Evolutionary conservation across 2,329 filamentous ascomycete species (phyloP).

Genomic region (Tolypocladium nubicola): DNA sequence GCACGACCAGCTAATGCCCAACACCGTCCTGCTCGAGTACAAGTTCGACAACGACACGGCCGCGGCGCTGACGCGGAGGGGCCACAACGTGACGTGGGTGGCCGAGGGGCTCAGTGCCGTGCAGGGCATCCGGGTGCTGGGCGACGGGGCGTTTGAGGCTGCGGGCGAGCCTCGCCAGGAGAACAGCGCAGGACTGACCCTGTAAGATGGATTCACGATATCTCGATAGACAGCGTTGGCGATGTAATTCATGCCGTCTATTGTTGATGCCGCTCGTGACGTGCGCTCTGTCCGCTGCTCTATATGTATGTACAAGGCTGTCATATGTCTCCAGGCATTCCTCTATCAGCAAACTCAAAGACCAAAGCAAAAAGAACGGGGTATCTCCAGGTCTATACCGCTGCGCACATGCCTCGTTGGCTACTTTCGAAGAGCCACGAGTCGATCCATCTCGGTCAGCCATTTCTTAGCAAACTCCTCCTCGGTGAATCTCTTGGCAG

Average conservation of each 20-base stretch:
- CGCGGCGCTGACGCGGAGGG: slow-evolving; percentile 48
- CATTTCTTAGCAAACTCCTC: slow-evolving; percentile 74
- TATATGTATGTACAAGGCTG: background rate
- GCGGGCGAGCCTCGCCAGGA: slow-evolving; percentile 65
- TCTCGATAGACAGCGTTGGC: background rate
- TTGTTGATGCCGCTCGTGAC: background rate
- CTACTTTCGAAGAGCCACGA: slow-evolving; percentile 42
- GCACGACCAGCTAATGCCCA: slow-evolving; percentile 75
- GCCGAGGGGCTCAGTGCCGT: slow-evolving; percentile 54
- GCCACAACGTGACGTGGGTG: slow-evolving; percentile 65
- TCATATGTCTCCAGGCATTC: background rate
- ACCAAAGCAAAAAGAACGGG: slow-evolving; percentile 12
- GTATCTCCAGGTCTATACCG: slow-evolving; percentile 26
- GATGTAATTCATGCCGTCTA: background rate
- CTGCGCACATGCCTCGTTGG: slow-evolving; percentile 7
- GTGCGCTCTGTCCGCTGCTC: background rate
- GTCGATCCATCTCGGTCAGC: slow-evolving; percentile 60
- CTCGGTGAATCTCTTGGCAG: slow-evolving; percentile 78
- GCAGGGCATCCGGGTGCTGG: slow-evolving; percentile 53
- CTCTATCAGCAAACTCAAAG: background rate
- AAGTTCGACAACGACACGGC: slow-evolving; percentile 55
- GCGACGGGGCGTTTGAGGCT: slow-evolving; percentile 65
- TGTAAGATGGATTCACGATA: slow-evolving; percentile 14
- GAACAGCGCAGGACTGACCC: slow-evolving; percentile 54
- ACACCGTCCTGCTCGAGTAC: slow-evolving; percentile 57